phyloP scores from a whole-genome alignment of 2,329 filamentous ascomycete species.

The Akanthomyces dipterigenus region DNA sequence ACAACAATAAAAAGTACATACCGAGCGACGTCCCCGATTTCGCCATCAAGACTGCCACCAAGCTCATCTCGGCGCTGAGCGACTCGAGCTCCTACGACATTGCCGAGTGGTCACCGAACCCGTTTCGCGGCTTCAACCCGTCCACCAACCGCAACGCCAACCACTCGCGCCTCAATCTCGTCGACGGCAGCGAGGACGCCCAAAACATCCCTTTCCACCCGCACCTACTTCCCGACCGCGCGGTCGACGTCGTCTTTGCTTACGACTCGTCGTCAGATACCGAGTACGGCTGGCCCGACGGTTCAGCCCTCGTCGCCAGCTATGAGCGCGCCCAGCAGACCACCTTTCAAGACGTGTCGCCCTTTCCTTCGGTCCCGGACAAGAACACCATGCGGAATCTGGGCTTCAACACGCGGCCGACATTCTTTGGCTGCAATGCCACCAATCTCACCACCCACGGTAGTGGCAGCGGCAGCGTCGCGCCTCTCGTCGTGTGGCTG shows the following conservation, averaged over 20 bases:
- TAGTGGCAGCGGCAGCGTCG: conserved; percentile 17
- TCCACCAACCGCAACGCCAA: conserved; percentile 50
- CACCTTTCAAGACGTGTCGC: conserved; percentile 47
- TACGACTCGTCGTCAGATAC: conserved; percentile 74
- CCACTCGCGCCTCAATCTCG: conserved; percentile 54
- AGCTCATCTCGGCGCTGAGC: conserved; percentile 50
- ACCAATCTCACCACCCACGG: conserved; percentile 41
- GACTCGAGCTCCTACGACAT: conserved; percentile 58
- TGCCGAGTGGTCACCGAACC: conserved; percentile 64
- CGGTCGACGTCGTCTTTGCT: conserved; percentile 75
- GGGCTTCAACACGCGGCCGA: conserved; percentile 64
- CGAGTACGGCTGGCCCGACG: conserved; percentile 65
- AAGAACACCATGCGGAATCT: conserved; percentile 69
- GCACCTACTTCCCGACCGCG: conserved; percentile 64
- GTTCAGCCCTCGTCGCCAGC: conserved; percentile 65
- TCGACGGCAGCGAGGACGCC: conserved; percentile 71
- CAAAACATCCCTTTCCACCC: conserved; percentile 78
- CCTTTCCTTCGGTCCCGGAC: conserved; percentile 67
- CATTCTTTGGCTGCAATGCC: conserved; percentile 73
- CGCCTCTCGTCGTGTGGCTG: conserved; percentile 72
- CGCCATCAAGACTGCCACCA: conserved; percentile 43
- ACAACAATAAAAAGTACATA: conserved; percentile 16
- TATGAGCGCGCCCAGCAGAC: conserved; percentile 57
- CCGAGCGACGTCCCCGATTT: conserved; percentile 36
- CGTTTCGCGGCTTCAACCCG: conserved; percentile 62